Conservation (phyloP, 2,329 filamentous ascomycete species). For the Neofusicoccum sp. region DNA sequence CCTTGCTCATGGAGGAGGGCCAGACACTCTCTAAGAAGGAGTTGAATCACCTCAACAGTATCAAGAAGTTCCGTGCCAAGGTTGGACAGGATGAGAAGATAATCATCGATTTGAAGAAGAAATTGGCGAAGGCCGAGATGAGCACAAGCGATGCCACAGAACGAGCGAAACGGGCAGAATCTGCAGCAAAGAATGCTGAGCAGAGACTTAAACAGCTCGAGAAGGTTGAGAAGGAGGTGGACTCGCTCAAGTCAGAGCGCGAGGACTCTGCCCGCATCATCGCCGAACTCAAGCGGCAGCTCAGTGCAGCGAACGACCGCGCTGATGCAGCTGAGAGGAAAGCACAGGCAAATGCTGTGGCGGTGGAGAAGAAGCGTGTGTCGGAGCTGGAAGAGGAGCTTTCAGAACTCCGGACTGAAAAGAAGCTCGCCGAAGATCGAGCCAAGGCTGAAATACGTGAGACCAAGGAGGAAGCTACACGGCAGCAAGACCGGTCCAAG, state of each 20-base stretch:
- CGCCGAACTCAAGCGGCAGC: conserved; percentile 65
- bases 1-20: conserved; percentile 86
- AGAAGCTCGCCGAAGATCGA: conserved; percentile 70
- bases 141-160: conserved; percentile 60
- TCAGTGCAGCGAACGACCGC: conserved; percentile 65
- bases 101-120: conserved; percentile 53
- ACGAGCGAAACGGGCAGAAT: conserved; percentile 60
- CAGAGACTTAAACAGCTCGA: conserved; percentile 54
- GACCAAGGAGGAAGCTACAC: conserved; percentile 68
- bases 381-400: conserved; percentile 64
- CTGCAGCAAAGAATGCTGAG: conserved; percentile 54
- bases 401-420: conserved; percentile 67
- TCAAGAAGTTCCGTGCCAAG: conserved; percentile 71
- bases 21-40: conserved; percentile 83
- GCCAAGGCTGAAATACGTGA: conserved; percentile 67
- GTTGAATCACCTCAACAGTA: conserved; percentile 75
- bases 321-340: conserved; percentile 67
- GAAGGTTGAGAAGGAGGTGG: conserved; percentile 58
- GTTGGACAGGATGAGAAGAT: conserved; percentile 52
- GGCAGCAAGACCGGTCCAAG: conserved; percentile 67
- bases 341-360: conserved; percentile 64
- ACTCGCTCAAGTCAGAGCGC: conserved; percentile 61
- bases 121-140: conserved; percentile 65
- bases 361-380: conserved; percentile 60
- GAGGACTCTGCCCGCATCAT: conserved; percentile 65